Conservation (phyloP, 2,329 filamentous ascomycete species). For the Phyllosticta citrichinensis region DNA sequence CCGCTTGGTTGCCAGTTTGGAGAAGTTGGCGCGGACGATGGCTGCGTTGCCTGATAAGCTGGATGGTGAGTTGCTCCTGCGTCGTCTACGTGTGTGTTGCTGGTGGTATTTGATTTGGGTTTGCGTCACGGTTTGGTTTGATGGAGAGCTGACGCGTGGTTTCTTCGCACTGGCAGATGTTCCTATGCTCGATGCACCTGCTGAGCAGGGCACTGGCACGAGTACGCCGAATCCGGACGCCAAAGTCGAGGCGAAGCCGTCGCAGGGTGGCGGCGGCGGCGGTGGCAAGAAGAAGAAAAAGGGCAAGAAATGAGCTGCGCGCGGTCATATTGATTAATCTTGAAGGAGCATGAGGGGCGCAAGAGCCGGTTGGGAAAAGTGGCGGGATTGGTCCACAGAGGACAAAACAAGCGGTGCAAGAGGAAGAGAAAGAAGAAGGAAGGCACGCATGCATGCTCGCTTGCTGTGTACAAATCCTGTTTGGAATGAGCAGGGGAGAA, state of each 20-base stretch:
- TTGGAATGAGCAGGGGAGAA: too few relatives aligned
- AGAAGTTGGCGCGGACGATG: slow-evolving; percentile 59
- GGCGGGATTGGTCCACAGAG: too few relatives aligned
- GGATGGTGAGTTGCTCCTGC: slow-evolving; percentile 22
- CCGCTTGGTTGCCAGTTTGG: slow-evolving; percentile 66
- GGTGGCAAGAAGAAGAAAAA: slow-evolving; percentile 42
- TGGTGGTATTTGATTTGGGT: background rate
- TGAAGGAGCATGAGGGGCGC: background rate
- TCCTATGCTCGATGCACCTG: slow-evolving; percentile 24
- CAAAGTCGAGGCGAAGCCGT: slow-evolving; percentile 10
- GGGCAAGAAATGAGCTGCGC: slow-evolving; percentile 37
- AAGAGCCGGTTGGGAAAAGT: background rate
- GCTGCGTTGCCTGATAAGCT: slow-evolving; percentile 36
- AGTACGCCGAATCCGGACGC: slow-evolving; percentile 24
- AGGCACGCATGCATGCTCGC: too few relatives aligned
- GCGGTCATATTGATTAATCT: background rate
- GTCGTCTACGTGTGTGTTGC: background rate
- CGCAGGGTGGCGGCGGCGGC: slow-evolving; percentile 22
- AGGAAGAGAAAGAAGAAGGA: too few relatives aligned
- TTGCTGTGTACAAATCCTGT: too few relatives aligned
- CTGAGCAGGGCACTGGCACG: slow-evolving; percentile 18
- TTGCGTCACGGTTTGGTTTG: background rate
- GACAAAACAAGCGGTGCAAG: too few relatives aligned
- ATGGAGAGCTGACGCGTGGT: background rate
- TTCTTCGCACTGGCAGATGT: slow-evolving; percentile 15